Base-by-base conservation (phyloP, 768 basidiomycete species). In the Tulasnella sp. region DNA sequence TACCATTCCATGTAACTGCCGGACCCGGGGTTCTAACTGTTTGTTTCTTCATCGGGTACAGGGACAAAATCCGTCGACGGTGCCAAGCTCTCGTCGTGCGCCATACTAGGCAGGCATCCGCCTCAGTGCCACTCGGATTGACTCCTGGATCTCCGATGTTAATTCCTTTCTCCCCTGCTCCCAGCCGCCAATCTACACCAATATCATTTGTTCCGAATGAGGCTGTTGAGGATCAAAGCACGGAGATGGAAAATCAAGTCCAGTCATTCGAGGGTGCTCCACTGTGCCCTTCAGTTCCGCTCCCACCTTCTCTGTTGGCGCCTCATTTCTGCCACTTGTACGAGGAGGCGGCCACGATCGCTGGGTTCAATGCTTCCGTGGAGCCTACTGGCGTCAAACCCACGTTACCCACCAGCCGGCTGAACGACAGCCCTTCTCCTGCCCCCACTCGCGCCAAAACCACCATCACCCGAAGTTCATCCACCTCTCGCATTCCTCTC, bases 11-110 rank as follows among this genome's bases (percentile, higher is more conserved):
- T 30, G 19, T 27, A 12, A 4, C 27, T 12, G n/a, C 31, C n/a
- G 19, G 22, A 17, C n/a, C 17, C 3, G 8, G 17, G 5, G 2
- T 12, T 4, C 15, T 9, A 9, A 21, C 48, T 34, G 29, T 25
- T 43, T n/a, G 7, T 19, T 49, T 15, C 42, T 11, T 12, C 50
- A 5, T 42, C 24, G 43, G 11, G 5, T 22, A 27, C 10, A 60
- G 59, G 17, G 59, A 53, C 45, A 60, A 60, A 34, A 60, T 60
- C n/a, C 49, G 49, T 3, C 38, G 51, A 1, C 30, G 59, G 11
- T 43, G 38, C 15, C 19, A 54, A 1, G 59, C 59, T n/a, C 51
- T 60, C 24, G 38, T 54, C 53, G 51, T 60, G 10, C 59, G 59
- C 9, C 57, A 59, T 41, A 60, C 24, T 38, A 30, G 29, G 22